Conservation (phyloP, 169 alveolate genomes). For the Cyclospora cayetanensis region DNA sequence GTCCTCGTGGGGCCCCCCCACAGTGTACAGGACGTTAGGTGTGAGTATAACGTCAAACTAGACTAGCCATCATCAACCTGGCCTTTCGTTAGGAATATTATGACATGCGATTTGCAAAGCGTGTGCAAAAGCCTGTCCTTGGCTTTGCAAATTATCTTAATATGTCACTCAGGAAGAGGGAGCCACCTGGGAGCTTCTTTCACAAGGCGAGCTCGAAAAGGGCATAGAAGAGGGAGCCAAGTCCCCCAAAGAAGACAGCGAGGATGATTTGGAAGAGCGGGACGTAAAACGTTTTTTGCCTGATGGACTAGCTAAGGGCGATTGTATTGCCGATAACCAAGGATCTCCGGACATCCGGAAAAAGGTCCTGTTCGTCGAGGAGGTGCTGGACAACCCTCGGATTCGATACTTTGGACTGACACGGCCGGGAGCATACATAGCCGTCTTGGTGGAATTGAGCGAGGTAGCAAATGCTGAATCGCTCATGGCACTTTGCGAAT, state of each 20-base stretch:
- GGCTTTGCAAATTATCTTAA: too few relatives aligned
- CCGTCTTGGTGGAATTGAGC: conserved; percentile 1
- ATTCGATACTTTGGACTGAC: conserved; percentile 18
- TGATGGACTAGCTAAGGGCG: not conserved
- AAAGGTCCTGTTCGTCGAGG: not conserved
- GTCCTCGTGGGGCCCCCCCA: too few relatives aligned
- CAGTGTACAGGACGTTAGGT: too few relatives aligned
- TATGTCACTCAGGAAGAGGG: conserved; percentile 53
- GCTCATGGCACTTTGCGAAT: not conserved
- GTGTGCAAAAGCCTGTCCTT: too few relatives aligned
- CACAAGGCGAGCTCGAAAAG: not conserved
- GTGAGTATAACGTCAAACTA: too few relatives aligned
- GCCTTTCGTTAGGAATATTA: too few relatives aligned
- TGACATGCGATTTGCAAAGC: too few relatives aligned
- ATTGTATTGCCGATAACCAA: too few relatives aligned
- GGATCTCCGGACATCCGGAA: not conserved
- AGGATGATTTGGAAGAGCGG: not conserved
- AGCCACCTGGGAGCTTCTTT: conserved; percentile 18
- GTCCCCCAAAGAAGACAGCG: not conserved
- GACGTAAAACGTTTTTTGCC: too few relatives aligned
- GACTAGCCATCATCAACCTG: too few relatives aligned
- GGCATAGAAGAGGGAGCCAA: not conserved
- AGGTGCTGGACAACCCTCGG: conserved; percentile 41
- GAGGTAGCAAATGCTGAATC: conserved; percentile 49
- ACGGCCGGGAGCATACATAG: conserved; percentile 42